phyloP scores from a whole-genome alignment of 345 rosid genomes.

The Eucalyptus melliodora region DNA sequence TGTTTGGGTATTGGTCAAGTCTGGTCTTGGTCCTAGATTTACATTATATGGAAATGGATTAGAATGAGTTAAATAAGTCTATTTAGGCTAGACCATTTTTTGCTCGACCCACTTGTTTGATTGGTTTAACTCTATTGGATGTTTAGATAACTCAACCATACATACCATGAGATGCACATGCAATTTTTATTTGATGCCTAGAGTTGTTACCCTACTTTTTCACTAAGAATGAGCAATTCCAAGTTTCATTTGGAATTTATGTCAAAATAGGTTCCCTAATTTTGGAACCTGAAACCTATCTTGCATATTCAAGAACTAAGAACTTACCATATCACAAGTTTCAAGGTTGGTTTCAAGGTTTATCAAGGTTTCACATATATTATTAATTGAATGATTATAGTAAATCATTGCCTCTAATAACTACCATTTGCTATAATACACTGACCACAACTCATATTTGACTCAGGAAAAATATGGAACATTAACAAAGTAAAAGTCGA shows the following conservation, averaged over 20 bases:
- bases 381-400: too few species aligned
- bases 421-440: too few species aligned
- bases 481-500: rapidly evolving
- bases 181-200: neutral
- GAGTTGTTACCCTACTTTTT: neutral
- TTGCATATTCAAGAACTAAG: rapidly evolving
- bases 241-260: too few species aligned
- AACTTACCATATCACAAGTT: too few species aligned
- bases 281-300: neutral
- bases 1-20: neutral
- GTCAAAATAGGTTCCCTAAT: too few species aligned
- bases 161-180: neutral
- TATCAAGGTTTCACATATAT: rapidly evolving
- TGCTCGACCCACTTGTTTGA: neutral
- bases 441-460: neutral
- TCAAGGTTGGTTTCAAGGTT: too few species aligned
- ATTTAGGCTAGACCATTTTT: rapidly evolving
- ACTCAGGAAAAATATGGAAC: neutral
- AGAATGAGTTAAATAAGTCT: too few species aligned
- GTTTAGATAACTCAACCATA: neutral
- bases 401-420: rapidly evolving
- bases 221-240: neutral
- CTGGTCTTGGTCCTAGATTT: rapidly evolving
- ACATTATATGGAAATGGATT: neutral
- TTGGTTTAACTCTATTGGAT: neutral